Evolutionary conservation across 1,139 yeast species (phyloP), one percentile per base, ranked within the genome.

Genomic region (Kodamaea suecica): DNA sequence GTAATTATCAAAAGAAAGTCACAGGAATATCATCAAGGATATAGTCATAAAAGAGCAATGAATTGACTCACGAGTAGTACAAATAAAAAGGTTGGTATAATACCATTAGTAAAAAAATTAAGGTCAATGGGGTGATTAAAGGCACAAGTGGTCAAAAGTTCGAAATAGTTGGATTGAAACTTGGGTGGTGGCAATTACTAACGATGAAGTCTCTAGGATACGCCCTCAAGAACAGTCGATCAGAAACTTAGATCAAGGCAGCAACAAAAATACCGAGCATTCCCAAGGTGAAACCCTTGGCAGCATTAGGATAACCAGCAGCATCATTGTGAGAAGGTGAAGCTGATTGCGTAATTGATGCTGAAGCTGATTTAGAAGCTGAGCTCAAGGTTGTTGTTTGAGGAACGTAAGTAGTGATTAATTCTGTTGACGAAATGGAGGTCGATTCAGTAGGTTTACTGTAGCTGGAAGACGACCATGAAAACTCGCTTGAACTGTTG

Each of bases 201-300:
- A n/a, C n/a, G n/a, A n/a, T n/a, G n/a, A n/a, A n/a, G n/a, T n/a
- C n/a, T n/a, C n/a, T n/a, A n/a, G n/a, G n/a, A n/a, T n/a, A n/a
- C n/a, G n/a, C n/a, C n/a, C n/a, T n/a, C n/a, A n/a, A n/a, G n/a
- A n/a, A n/a, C n/a, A n/a, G n/a, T n/a, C n/a, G n/a, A n/a, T n/a
- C n/a, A n/a, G n/a, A n/a, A n/a, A n/a, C 41, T 55, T 62, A 72
- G 40, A 73, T 55, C 44, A 76, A 65, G 37, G 76, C 73, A 46
- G 76, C 77, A 47, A 69, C 56, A 30, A 72, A 64, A 42, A 75
- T 59, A 53, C 79, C 81, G 36, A 72, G 55, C 36, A 73, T 50
- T 48, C 80, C 80, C 38, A 73, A 51, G 15, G 73, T 61, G 38
- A 72, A 56, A 30, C 74, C 71, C 30, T 52, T 45, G 38, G 60